These are phyloP conservation scores for Boletales sp. DNA, from an alignment of 768 basidiomycete genomes.

Conservation along the genomic window DNA sequence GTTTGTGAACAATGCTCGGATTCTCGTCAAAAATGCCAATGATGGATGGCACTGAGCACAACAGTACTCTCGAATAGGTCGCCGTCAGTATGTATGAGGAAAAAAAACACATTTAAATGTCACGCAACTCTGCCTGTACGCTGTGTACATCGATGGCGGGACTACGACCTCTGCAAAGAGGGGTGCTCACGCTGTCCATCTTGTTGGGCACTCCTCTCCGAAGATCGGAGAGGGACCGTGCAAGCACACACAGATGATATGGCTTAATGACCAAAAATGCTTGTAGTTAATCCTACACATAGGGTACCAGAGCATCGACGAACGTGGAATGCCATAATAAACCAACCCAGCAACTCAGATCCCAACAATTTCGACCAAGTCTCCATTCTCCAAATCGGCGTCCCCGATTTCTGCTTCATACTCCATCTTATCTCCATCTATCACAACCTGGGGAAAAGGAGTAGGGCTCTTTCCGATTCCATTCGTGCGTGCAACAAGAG, in stretches of 20 bases:
- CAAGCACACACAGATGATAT: too few relatives aligned
- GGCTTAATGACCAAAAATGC: background rate
- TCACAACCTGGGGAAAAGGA: slow-evolving; percentile 37
- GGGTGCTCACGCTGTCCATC: too few relatives aligned
- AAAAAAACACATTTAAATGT: too few relatives aligned
- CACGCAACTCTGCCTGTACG: too few relatives aligned
- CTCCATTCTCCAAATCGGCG: slow-evolving; percentile 75
- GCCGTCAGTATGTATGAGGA: too few relatives aligned
- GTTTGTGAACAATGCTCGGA: slow-evolving; percentile 90
- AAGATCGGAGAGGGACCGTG: too few relatives aligned
- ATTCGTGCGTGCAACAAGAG: slow-evolving; percentile 9
- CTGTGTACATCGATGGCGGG: too few relatives aligned
- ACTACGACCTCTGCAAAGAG: too few relatives aligned
- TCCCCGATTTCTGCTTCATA: slow-evolving; percentile 58
- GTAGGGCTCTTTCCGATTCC: slow-evolving; percentile 27
- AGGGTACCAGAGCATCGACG: slow-evolving; percentile 11
- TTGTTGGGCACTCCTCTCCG: too few relatives aligned
- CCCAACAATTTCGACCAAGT: slow-evolving; percentile 72
- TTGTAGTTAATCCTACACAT: slow-evolving; percentile 1
- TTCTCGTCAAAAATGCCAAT: slow-evolving; percentile 74
- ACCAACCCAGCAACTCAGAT: slow-evolving; percentile 29
- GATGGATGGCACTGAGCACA: slow-evolving; percentile 40
- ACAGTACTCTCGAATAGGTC: too few relatives aligned
- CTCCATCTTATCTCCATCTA: slow-evolving; percentile 74
- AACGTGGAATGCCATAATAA: slow-evolving; percentile 5